Base-by-base conservation (phyloP, 2,329 filamentous ascomycete genomes). In the Colletotrichum sp. region DNA sequence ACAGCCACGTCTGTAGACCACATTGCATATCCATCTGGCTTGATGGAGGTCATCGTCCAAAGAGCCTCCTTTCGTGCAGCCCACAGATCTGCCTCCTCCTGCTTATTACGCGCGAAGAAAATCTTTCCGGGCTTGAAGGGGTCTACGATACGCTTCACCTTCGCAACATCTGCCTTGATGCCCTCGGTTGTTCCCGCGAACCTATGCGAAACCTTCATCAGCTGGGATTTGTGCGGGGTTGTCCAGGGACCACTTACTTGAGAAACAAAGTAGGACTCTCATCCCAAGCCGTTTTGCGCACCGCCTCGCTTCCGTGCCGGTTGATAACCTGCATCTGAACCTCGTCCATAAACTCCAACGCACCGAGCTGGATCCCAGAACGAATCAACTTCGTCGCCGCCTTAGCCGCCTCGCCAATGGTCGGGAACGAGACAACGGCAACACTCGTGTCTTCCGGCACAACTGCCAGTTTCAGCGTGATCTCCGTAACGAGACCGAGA, bases 1-100 rank as follows among this genome's bases (percentile, higher is more conserved):
- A 96, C 95, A 0, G 94, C 94, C 24, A 96, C 94, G 81, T 96
- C 95, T 0, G 94, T 96, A 0, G 94, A 95, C 94, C 94, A 96
- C 30, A 95, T 90, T 79, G 93, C 90, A 3, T 89, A 88, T 0
- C 89, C 88, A 28, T 90, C 86, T 65, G 91, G 87, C 75, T 89
- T 89, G 84, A 93, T 90, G 0, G 93, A 92, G 84, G 95, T 92
- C 60, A 94, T 90, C 72, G 92, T 93, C 92, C 94, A 96, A 2
- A 96, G 86, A 0, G 93, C 93, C 80, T 94, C 90, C 80, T 96
- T 96, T 52, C 94, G 88, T 6, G 94, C 94, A 57, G 92, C 92
- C 94, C 94, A 96, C 6, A 96, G 87, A 78, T 95, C 92, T 8
- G 89, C 86, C 82, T 92, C 92, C 79, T 95, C 93, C 21, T 92